These are phyloP conservation scores for Mucor saturninus DNA, from an alignment of 371 early-diverging fungal genomes.

Conservation along the genomic window DNA sequence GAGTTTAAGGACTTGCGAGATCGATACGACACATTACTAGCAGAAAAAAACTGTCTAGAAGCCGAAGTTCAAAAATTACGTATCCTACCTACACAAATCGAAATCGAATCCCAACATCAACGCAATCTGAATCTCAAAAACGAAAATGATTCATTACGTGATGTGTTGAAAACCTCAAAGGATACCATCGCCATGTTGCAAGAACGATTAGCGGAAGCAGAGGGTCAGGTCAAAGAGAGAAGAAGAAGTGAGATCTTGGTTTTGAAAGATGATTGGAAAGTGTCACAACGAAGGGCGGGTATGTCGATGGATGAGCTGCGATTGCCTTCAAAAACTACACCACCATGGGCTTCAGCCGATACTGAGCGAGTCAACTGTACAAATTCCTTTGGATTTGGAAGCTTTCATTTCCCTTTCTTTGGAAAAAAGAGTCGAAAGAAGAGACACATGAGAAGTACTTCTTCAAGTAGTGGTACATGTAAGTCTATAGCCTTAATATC, in stretches of 20 bases:
- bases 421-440: conserved; percentile 11
- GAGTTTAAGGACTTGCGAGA: conserved; percentile 52
- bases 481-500: neutral
- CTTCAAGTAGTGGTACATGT: neutral
- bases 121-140: conserved; percentile 18
- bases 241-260: neutral
- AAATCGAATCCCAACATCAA: conserved; percentile 15
- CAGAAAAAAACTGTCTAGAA: conserved; percentile 30
- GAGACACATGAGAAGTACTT: neutral
- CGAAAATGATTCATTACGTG: conserved; percentile 34
- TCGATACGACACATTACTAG: conserved; percentile 23
- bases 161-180: conserved; percentile 33
- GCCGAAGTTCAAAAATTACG: conserved; percentile 27
- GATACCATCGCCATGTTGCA: conserved; percentile 38
- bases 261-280: neutral
- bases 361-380: neutral
- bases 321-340: neutral
- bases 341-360: neutral
- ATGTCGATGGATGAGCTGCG: conserved; percentile 11
- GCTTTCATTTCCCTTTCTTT: conserved; percentile 11
- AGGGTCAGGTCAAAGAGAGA: neutral
- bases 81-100: conserved; percentile 24
- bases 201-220: conserved; percentile 1
- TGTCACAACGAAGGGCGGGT: neutral
- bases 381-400: conserved; percentile 12